Conservation (phyloP, 2,329 filamentous ascomycete genomes). For the Fusarium piperis region DNA sequence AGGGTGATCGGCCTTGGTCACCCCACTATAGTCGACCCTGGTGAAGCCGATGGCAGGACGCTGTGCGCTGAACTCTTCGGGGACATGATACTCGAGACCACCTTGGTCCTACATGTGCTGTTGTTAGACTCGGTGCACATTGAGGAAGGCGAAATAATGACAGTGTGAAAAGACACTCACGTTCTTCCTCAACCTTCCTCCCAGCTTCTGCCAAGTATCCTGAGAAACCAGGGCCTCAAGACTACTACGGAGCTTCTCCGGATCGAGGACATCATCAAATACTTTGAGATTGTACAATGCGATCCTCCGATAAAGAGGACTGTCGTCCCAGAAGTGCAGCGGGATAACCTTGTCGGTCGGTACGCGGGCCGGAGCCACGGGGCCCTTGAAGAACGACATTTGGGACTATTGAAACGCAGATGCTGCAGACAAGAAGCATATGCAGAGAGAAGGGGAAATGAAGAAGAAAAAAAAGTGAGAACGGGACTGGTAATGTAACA, state of each 20-base stretch:
- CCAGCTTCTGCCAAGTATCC: slow-evolving; percentile 10
- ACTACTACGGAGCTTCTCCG: slow-evolving; percentile 9
- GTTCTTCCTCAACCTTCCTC: slow-evolving; percentile 10
- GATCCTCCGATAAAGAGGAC: slow-evolving; percentile 11
- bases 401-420: not conserved
- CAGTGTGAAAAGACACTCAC: slow-evolving; percentile 2
- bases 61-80: not conserved
- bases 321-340: slow-evolving; percentile 16
- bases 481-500: not conserved
- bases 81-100: slow-evolving; percentile 4
- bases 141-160: not conserved
- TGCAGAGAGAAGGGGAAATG: not conserved
- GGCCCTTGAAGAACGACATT: slow-evolving; percentile 11
- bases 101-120: not conserved
- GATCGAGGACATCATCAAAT: slow-evolving; percentile 15
- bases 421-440: not conserved
- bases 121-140: not conserved
- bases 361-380: not conserved
- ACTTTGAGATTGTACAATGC: slow-evolving; percentile 16
- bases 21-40: slow-evolving; percentile 2
- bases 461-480: not conserved
- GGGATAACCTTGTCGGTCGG: slow-evolving; percentile 8
- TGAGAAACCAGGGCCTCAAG: slow-evolving; percentile 11
- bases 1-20: slow-evolving; percentile 5
- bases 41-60: slow-evolving; percentile 11